Evolutionary conservation across 2,329 filamentous ascomycete genomes (phyloP).

Genomic region (Cladosporium sp.): DNA sequence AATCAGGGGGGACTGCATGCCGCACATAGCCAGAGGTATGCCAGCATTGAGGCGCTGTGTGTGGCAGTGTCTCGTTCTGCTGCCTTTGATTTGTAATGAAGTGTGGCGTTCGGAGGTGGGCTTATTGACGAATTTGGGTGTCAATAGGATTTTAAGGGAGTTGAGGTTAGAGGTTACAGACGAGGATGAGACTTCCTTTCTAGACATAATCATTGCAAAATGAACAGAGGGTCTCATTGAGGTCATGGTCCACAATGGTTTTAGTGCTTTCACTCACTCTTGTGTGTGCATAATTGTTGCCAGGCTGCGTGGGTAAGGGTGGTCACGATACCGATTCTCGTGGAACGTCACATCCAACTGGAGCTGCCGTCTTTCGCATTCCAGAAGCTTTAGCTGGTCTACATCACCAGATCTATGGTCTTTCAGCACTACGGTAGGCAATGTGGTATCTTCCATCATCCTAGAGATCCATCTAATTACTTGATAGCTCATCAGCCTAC

Average conservation of each 20-base stretch:
- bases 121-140: conserved; percentile 22
- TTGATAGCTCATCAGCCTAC: conserved; percentile 27
- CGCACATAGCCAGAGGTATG: conserved; percentile 12
- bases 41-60: too few relatives aligned
- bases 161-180: too few relatives aligned
- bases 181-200: too few relatives aligned
- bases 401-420: conserved; percentile 40
- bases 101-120: conserved; percentile 10
- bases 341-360: conserved; percentile 28
- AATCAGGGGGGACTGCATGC: not conserved
- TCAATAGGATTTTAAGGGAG: conserved; percentile 29
- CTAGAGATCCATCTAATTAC: not conserved
- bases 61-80: conserved; percentile 11
- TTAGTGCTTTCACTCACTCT: too few relatives aligned
- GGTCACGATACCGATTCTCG: conserved; percentile 19
- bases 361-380: conserved; percentile 36
- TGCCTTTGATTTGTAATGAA: conserved; percentile 15
- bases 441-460: conserved; percentile 15
- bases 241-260: too few relatives aligned
- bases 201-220: too few relatives aligned
- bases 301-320: conserved; percentile 17
- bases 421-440: conserved; percentile 36
- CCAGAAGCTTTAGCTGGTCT: conserved; percentile 36
- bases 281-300: too few relatives aligned
- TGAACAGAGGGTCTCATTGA: too few relatives aligned